Conservation (phyloP, 2,329 filamentous ascomycete genomes). For the Paracamarosporium sp. region DNA sequence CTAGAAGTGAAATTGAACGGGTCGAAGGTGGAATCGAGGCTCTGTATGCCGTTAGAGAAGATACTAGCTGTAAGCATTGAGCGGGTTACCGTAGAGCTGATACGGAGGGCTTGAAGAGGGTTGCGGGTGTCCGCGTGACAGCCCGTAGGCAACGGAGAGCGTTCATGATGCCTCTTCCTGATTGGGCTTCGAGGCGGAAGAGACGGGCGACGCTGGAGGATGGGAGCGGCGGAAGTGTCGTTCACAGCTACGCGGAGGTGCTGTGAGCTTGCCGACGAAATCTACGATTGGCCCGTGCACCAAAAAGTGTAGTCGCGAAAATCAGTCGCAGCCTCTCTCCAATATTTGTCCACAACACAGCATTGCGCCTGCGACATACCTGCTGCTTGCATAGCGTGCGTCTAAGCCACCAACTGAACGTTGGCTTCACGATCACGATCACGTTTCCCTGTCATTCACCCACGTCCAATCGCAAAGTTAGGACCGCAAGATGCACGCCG, state of each 20-base stretch:
- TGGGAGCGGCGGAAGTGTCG: background rate
- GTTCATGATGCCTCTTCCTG: conserved; percentile 33
- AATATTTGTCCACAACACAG: background rate
- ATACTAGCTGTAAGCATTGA: background rate
- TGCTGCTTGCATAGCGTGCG: background rate
- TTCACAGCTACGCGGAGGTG: conserved; percentile 14
- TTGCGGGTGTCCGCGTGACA: conserved; percentile 26
- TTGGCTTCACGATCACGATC: too few relatives aligned
- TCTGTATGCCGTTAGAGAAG: conserved; percentile 10
- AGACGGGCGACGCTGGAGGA: background rate
- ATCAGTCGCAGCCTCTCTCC: conserved; percentile 9
- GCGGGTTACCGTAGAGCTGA: conserved; percentile 29
- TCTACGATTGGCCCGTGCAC: conserved; percentile 29
- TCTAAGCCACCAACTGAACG: too few relatives aligned
- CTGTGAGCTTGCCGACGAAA: conserved; percentile 20
- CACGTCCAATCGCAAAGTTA: background rate
- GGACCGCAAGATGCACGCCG: conserved; percentile 34
- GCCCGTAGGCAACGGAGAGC: conserved; percentile 38
- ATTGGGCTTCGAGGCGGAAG: background rate
- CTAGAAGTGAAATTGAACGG: conserved; percentile 37
- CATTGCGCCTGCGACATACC: background rate
- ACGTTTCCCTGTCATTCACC: background rate
- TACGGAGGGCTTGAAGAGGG: conserved; percentile 29
- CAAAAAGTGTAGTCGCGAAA: conserved; percentile 34
- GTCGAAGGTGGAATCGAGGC: conserved; percentile 13